Percentiles rank a stretch among this genome's conserved stretches.
These are phyloP conservation scores for Trichosporon ovoides DNA, from an alignment of 1,284 basidiomycete species.

Conservation along the genomic window DNA sequence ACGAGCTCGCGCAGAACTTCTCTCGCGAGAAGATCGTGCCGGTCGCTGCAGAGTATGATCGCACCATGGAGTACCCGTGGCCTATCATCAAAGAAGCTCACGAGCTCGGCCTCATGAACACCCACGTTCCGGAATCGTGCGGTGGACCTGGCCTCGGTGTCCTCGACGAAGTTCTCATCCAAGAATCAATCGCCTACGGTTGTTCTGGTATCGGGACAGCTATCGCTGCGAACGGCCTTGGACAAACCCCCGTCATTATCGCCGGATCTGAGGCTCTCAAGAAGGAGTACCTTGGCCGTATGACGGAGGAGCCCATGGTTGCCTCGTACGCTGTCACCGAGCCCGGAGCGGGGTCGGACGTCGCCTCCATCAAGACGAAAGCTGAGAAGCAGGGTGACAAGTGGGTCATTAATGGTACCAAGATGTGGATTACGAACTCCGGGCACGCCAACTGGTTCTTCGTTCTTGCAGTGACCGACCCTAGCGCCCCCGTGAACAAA, in stretches of 20 bases:
- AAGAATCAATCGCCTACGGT: conserved; percentile 41
- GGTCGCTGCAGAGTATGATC: conserved; percentile 51
- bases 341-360: conserved; percentile 55
- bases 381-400: conserved; percentile 54
- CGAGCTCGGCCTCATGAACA: conserved; percentile 50
- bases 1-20: conserved; percentile 53
- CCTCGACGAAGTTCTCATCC: conserved; percentile 53
- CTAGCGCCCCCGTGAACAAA: conserved; percentile 49
- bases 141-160: conserved; percentile 51
- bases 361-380: conserved; percentile 51
- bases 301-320: conserved; percentile 56
- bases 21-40: conserved; percentile 53
- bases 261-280: conserved; percentile 53
- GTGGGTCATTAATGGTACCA: conserved; percentile 54
- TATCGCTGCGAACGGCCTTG: conserved; percentile 52
- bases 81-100: conserved; percentile 55
- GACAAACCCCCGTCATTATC: conserved; percentile 54
- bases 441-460: conserved; percentile 55
- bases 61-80: conserved; percentile 54
- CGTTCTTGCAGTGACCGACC: conserved; percentile 55
- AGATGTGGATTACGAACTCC: conserved; percentile 56
- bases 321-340: conserved; percentile 56
- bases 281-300: conserved; percentile 55
- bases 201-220: conserved; percentile 48
- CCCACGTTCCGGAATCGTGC: conserved; percentile 49